These are phyloP conservation scores for Tylopilus rubrobrunneus DNA, from an alignment of 768 basidiomycete species.

Conservation along the genomic window DNA sequence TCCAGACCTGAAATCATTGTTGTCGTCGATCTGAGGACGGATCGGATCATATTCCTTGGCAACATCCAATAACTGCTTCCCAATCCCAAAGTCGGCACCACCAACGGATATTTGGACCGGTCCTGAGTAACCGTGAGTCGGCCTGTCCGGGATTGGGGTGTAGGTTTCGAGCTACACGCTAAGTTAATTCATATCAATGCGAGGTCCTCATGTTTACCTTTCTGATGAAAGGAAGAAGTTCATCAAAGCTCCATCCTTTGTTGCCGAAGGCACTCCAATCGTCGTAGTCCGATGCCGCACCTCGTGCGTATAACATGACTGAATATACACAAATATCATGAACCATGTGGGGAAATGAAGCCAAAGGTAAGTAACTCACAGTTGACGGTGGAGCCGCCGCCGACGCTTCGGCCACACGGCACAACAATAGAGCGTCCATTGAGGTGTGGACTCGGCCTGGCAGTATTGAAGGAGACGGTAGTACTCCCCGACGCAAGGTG, in stretches of 20 bases:
- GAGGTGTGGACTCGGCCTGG: constrained; percentile 39
- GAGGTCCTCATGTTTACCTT: constrained; percentile 37
- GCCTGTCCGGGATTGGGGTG: constrained; percentile 27
- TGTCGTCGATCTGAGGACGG: constrained; percentile 42
- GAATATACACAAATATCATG: not conserved
- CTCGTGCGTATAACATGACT: constrained; percentile 54
- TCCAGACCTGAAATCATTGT: constrained; percentile 38
- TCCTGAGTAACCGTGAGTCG: constrained; percentile 35
- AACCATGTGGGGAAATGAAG: too few species aligned
- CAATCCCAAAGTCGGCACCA: constrained; percentile 10
- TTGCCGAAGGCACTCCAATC: constrained; percentile 53
- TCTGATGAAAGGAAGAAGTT: constrained; percentile 53
- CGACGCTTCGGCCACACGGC: constrained; percentile 47
- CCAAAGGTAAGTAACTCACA: constrained; percentile 33
- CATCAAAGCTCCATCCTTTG: constrained; percentile 56
- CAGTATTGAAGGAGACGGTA: constrained; percentile 41
- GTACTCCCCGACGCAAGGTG: constrained; percentile 39
- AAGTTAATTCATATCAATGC: too few species aligned
- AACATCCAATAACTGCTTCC: constrained; percentile 44
- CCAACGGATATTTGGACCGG: constrained; percentile 25
- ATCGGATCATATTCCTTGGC: constrained; percentile 44
- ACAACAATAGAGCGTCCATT: constrained; percentile 44
- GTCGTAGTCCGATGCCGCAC: constrained; percentile 61
- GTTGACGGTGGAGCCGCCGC: constrained; percentile 62
- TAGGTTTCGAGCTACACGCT: constrained; percentile 34